These are phyloP conservation scores for Candida sp. DNA, from an alignment of 1,139 yeast species.

Conservation along the genomic window DNA sequence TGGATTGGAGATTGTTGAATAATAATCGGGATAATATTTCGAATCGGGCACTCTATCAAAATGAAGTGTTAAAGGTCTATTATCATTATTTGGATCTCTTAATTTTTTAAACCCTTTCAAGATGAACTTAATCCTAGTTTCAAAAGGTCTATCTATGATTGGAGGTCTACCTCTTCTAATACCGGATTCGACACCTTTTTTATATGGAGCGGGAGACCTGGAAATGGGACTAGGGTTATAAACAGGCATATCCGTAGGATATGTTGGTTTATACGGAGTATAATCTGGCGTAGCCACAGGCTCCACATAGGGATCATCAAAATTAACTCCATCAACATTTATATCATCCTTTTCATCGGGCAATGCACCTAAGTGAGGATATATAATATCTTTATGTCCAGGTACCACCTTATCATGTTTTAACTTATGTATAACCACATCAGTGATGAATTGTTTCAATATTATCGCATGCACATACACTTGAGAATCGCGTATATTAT, in stretches of 20 bases:
- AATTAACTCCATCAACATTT: constrained; percentile 4
- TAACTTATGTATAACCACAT: constrained; percentile 54
- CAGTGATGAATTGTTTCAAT: constrained; percentile 59
- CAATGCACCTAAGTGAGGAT: constrained; percentile 74
- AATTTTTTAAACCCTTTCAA: constrained; percentile 78
- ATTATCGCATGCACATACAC: constrained; percentile 72
- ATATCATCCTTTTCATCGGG: constrained; percentile 47
- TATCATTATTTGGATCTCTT: constrained; percentile 48
- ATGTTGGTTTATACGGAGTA: constrained; percentile 1
- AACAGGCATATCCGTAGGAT: constrained; percentile 2
- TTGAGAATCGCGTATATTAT: constrained; percentile 66
- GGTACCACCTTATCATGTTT: constrained; percentile 36
- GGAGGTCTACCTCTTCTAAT: constrained; percentile 94
- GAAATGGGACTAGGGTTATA: background rate
- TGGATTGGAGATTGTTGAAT: constrained; percentile 61
- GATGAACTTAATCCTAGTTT: constrained; percentile 84
- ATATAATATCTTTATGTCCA: constrained; percentile 42
- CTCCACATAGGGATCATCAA: constrained; percentile 2
- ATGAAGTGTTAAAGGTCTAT: constrained; percentile 47
- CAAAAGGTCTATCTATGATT: constrained; percentile 90
- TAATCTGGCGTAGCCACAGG: constrained; percentile 1
- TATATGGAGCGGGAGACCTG: constrained; percentile 9
- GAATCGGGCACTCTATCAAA: constrained; percentile 86
- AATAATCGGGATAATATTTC: constrained; percentile 65
- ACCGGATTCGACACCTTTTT: constrained; percentile 44